Percentiles rank a stretch among this genome's conserved stretches.
Evolutionary conservation across 768 basidiomycete species (phyloP).

Genomic region (Collybiopsis confluens): DNA sequence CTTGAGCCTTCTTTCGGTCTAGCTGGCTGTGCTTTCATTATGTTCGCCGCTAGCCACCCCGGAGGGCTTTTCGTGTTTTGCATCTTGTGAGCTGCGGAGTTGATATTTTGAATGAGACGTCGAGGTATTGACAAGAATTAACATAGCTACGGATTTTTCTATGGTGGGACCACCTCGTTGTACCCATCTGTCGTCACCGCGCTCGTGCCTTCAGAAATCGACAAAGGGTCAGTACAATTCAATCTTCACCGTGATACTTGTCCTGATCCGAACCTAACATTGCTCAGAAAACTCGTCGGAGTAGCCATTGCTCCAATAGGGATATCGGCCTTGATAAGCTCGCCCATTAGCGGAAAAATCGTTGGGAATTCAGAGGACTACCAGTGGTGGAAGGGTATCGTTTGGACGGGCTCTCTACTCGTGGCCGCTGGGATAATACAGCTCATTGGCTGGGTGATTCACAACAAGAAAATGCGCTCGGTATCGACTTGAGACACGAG

Average conservation of each 20-base stretch:
- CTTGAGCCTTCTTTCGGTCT: neutral
- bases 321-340: neutral
- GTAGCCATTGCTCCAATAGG: neutral
- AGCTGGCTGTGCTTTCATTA: neutral
- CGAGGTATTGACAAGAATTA: neutral
- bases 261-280: no score
- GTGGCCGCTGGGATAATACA: neutral
- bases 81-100: neutral
- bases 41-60: neutral
- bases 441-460: neutral
- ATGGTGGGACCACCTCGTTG: neutral
- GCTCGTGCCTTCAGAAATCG: neutral
- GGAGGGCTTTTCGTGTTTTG: neutral
- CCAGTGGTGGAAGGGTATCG: neutral
- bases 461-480: neutral
- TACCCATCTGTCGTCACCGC: neutral
- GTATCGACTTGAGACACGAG: no score
- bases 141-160: neutral
- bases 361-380: neutral
- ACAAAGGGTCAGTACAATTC: neutral
- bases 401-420: neutral
- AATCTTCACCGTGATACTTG: no score
- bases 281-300: neutral
- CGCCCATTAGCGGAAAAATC: neutral
- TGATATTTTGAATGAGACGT: neutral